Evolutionary conservation across 192 early-diverging fungal genomes (phyloP), one percentile per base, ranked within the genome.

Genomic region (Backusella tarrabulga): DNA sequence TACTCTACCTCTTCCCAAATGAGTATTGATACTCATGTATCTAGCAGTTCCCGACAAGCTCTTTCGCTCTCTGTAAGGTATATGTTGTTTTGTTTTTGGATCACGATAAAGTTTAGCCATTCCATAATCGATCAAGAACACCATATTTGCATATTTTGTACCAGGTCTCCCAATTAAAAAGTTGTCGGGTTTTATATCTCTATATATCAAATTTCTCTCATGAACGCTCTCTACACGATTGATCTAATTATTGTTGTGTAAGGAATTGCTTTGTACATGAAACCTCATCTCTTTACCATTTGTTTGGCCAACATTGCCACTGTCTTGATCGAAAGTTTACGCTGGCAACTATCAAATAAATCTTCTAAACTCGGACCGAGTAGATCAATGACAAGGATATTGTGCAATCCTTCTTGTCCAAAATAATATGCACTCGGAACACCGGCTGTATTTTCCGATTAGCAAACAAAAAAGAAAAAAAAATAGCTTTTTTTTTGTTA

Each of bases 101-200:
- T 99, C 97, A 42, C 97, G 91, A 78, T 98, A 99, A 80, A 95
- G 91, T 86, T 99, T 99, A 41, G 97, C 97, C 96, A 99, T 97
- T 67, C 97, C 97, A 91, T 97, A 98, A 88, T 99, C 97, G 76
- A 99, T 92, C 79, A 99, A 88, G 79, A 92, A 94, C 21, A 99
- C 89, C 82, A 85, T 84, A 76, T 90, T 93, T 35, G 86, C 88
- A 46, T 84, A 82, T 72, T 88, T 87, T 36, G 91, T 89, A 69
- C 84, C 83, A 1, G 93, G 92, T 40, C 93, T 88, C 40, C 97
- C 97, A 78, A 97, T 93, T 80, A 99, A 86, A 79, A 99, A 99
- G 88, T 99, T 99, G 84, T 99, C 97, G 50, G 97, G 97, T 84
- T 99, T 99, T 85, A 99, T 97, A 84, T 99, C 97, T 66, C 97